Conservation (phyloP, 2,329 filamentous ascomycete genomes). For the Fusarium goolgardi region DNA sequence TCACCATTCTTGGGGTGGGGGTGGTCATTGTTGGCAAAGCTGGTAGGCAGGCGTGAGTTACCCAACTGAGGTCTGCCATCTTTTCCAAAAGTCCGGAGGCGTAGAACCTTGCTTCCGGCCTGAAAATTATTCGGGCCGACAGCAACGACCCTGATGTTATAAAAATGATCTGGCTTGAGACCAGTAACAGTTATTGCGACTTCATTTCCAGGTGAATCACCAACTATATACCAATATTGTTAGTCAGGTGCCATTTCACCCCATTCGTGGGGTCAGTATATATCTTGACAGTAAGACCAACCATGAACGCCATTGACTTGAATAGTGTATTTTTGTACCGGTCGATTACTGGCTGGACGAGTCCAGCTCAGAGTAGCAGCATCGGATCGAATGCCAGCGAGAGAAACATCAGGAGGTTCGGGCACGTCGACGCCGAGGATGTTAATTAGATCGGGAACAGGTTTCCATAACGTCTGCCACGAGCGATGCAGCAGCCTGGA, state of each 20-base stretch:
- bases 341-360: constrained; percentile 70
- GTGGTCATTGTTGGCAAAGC: constrained; percentile 65
- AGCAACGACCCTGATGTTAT: constrained; percentile 92
- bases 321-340: constrained; percentile 88
- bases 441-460: constrained; percentile 88
- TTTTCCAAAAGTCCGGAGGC: constrained; percentile 79
- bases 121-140: constrained; percentile 94
- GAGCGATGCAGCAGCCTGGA: constrained; percentile 84
- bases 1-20: constrained; percentile 55
- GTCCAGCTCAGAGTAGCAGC: constrained; percentile 94
- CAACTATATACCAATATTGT: constrained; percentile 65
- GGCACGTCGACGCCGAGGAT: constrained; percentile 96
- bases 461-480: constrained; percentile 89
- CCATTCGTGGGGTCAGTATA: neutral
- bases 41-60: constrained; percentile 66
- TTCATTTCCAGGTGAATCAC: constrained; percentile 73
- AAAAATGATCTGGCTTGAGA: constrained; percentile 86
- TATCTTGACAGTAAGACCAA: constrained; percentile 57
- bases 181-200: constrained; percentile 86
- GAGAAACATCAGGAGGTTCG: constrained; percentile 85
- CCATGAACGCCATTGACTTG: constrained; percentile 94
- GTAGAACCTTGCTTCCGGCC: constrained; percentile 85
- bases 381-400: constrained; percentile 88
- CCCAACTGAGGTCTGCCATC: constrained; percentile 72
- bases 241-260: constrained; percentile 20